Base-by-base conservation (phyloP, 1,284 basidiomycete genomes). In the Cryptococcus sp. region DNA sequence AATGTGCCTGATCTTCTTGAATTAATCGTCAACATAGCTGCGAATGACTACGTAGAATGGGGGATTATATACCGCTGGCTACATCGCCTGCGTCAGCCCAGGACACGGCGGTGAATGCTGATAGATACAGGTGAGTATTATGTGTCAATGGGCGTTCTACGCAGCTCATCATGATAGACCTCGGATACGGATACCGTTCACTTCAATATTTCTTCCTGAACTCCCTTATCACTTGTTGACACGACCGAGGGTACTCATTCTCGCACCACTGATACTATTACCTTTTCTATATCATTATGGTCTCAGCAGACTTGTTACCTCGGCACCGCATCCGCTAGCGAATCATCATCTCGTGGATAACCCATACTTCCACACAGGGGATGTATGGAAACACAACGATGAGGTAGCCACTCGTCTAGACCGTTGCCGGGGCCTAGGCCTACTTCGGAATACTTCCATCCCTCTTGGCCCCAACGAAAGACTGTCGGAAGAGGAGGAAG, bases 301-400 rank as follows among this genome's bases (percentile, higher is more conserved):
- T 14, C n/a, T 49, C 34, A 35, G 23, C 23, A 23, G 23, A 23
- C n/a, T 41, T 41, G 10, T n/a, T 41, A 10, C 38, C n/a, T 41
- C 38, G 38, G 2, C 1, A 10, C n/a, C 38, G 2, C 38, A 41
- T 41, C 10, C 38, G 10, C n/a, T n/a, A 41, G n/a, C 38, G 38
- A 41, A 41, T 41, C 38, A 10, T 41, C 38, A 41, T n/a, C 38
- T n/a, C 10, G 10, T n/a, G 38, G 58, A 63, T 6, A 68, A 66
- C 52, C 64, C 65, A 10, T 68, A 65, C 50, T 71, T 67, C 52
- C 45, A 50, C 13, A 63, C 57, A 1, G 69, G 67, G 2, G 58
- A 66, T 14, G 56, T 67, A 13, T 65, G 63, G 64, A 47, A 57
- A 15, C 68, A 72, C 58, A 72, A 72, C 54, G 57, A 61, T 23